Evolutionary conservation across 2,329 filamentous ascomycete species (phyloP).

Genomic region (Periconia sp.): DNA sequence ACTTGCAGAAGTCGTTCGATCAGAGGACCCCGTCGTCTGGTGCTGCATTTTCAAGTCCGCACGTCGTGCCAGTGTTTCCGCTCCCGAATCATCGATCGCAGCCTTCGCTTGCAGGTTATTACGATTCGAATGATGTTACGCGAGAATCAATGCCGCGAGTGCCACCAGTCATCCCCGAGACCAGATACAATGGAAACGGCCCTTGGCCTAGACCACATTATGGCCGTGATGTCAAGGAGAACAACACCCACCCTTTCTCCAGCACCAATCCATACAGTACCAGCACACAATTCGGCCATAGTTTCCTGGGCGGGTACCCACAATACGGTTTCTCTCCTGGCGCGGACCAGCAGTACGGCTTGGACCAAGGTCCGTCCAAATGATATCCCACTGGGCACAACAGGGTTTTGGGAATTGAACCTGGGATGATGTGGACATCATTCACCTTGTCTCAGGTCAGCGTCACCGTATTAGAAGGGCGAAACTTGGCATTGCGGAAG

Average conservation of each 20-base stretch:
- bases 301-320: constrained; percentile 25
- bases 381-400: constrained; percentile 5
- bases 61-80: constrained; percentile 5
- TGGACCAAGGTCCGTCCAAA: constrained; percentile 21
- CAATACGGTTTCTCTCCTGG: constrained; percentile 18
- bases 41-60: constrained; percentile 6
- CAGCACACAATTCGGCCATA: constrained; percentile 20
- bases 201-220: constrained; percentile 20
- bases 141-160: constrained; percentile 17
- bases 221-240: constrained; percentile 29
- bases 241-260: constrained; percentile 20
- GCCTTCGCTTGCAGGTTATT: constrained; percentile 25
- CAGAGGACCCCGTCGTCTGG: constrained; percentile 19
- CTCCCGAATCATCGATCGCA: constrained; percentile 31
- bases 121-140: constrained; percentile 15
- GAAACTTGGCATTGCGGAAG: background rate
- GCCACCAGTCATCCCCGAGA: constrained; percentile 4
- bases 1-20: constrained; percentile 30
- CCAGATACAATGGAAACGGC: constrained; percentile 6
- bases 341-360: constrained; percentile 25
- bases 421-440: background rate
- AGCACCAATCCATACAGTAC: constrained; percentile 28
- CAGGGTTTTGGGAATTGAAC: background rate
- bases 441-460: background rate
- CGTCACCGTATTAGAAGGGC: background rate